phyloP scores from a whole-genome alignment of 2,329 filamentous ascomycete species.

The Pestalotiopsis fici region DNA sequence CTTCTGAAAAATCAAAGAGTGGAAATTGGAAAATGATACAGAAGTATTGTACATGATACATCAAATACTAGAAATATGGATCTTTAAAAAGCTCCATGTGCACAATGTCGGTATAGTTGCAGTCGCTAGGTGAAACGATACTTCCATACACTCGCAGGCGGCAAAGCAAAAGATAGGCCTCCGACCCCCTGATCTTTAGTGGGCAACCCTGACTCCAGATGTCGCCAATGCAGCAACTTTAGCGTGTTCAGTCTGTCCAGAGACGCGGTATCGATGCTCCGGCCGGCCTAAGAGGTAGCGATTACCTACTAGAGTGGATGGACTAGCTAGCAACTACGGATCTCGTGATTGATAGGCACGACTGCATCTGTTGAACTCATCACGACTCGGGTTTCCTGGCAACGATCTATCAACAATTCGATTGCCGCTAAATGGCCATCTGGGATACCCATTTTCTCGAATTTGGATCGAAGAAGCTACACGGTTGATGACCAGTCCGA shows the following conservation, averaged over 20 bases:
- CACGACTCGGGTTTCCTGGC: constrained; percentile 12
- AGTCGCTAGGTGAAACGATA: neutral
- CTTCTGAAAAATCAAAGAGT: too few species aligned
- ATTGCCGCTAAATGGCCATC: constrained; percentile 9
- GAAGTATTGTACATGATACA: too few species aligned
- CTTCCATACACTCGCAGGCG: neutral
- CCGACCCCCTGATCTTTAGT: neutral
- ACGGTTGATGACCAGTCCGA: neutral
- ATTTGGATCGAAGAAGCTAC: neutral
- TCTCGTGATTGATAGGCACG: constrained; percentile 16
- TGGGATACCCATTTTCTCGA: constrained; percentile 15
- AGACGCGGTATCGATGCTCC: neutral
- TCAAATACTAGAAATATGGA: too few species aligned
- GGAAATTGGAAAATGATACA: too few species aligned
- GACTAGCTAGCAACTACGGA: constrained; percentile 1
- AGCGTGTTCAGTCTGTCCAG: neutral
- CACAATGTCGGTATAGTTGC: too few species aligned
- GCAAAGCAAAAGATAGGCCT: neutral
- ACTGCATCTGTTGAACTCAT: neutral
- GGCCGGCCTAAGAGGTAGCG: neutral
- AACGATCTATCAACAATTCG: constrained; percentile 16
- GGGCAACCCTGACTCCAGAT: neutral
- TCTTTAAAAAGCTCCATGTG: too few species aligned
- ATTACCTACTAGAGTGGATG: neutral
- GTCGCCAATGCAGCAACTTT: neutral